These are phyloP conservation scores for Penicillium longicatenatum DNA, from an alignment of 495 filamentous ascomycete genomes.

Conservation along the genomic window DNA sequence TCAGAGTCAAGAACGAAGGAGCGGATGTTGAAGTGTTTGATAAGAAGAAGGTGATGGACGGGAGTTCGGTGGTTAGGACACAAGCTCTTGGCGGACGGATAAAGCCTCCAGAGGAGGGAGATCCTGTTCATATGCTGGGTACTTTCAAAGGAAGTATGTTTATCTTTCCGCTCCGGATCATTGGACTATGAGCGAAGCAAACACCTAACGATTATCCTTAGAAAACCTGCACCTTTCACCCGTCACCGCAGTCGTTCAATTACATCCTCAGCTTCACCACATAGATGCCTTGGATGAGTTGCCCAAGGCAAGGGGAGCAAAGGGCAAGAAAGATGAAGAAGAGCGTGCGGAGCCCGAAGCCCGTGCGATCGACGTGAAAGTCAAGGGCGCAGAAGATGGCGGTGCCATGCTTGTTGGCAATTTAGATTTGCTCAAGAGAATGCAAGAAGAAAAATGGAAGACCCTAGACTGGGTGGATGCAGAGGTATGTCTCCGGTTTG, in stretches of 20 bases:
- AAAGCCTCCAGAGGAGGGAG: slow-evolving; percentile 54
- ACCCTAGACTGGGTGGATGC: slow-evolving; percentile 67
- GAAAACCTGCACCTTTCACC: slow-evolving; percentile 70
- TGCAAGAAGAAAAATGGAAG: slow-evolving; percentile 71
- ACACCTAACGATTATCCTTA: slow-evolving; percentile 28
- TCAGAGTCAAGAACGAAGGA: slow-evolving; percentile 40
- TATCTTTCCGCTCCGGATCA: slow-evolving; percentile 4
- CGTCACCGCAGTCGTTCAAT: slow-evolving; percentile 67
- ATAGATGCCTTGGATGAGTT: slow-evolving; percentile 66
- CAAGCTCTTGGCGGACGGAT: slow-evolving; percentile 70
- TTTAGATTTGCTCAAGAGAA: slow-evolving; percentile 55
- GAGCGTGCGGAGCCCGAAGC: slow-evolving; percentile 54
- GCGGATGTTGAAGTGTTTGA: slow-evolving; percentile 41
- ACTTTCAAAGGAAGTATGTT: slow-evolving; percentile 64
- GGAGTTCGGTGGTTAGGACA: slow-evolving; percentile 32
- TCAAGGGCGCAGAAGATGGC: slow-evolving; percentile 62
- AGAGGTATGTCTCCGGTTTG: slow-evolving; percentile 50
- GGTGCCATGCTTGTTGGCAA: slow-evolving; percentile 54
- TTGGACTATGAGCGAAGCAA: neutral
- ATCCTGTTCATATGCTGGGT: slow-evolving; percentile 72
- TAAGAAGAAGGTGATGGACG: slow-evolving; percentile 40
- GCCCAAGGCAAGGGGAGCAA: slow-evolving; percentile 33
- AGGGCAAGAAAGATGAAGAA: slow-evolving; percentile 47
- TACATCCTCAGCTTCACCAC: slow-evolving; percentile 75
- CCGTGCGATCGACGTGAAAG: slow-evolving; percentile 65